Evolutionary conservation across 2,329 filamentous ascomycete species (phyloP).

Genomic region (Fusarium subtropicale): DNA sequence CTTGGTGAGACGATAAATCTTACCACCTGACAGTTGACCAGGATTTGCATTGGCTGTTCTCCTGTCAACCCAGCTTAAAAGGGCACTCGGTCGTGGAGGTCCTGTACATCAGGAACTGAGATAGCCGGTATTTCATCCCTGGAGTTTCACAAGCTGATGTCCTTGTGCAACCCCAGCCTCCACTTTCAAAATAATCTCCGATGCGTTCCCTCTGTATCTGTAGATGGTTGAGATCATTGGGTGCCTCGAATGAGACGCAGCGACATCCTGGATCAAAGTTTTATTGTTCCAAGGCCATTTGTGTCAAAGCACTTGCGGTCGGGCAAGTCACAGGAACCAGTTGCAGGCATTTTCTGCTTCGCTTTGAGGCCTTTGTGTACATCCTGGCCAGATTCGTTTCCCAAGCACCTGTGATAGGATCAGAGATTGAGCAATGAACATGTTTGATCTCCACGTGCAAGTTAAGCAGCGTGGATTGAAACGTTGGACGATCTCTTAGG

Average conservation of each 20-base stretch:
- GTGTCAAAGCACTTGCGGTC: conserved; percentile 3
- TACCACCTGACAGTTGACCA: conserved; percentile 24
- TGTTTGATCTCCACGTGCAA: conserved; percentile 35
- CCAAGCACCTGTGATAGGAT: conserved; percentile 18
- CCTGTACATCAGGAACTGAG: conserved; percentile 21
- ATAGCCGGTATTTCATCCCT: conserved; percentile 19
- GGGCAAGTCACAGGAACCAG: conserved; percentile 13
- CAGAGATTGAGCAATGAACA: conserved; percentile 16
- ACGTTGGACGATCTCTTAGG: conserved; percentile 34
- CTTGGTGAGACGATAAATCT: conserved; percentile 30
- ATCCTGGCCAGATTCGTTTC: conserved; percentile 13
- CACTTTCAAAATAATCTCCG: conserved; percentile 38
- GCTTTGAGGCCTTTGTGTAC: conserved; percentile 7
- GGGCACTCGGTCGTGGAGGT: conserved; percentile 11
- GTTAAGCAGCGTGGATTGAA: conserved; percentile 35
- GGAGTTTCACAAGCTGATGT: conserved; percentile 29
- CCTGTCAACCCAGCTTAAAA: conserved; percentile 24
- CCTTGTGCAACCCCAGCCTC: conserved; percentile 31
- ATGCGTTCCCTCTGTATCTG: conserved; percentile 15
- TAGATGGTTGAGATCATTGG: conserved; percentile 5
- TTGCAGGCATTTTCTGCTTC: conserved; percentile 13
- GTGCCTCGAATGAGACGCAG: conserved; percentile 10
- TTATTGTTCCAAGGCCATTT: not conserved
- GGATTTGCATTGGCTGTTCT: conserved; percentile 30
- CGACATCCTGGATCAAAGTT: conserved; percentile 12